These are phyloP conservation scores for Fusarium sp. DNA, from an alignment of 2,329 filamentous ascomycete species.

Conservation along the genomic window DNA sequence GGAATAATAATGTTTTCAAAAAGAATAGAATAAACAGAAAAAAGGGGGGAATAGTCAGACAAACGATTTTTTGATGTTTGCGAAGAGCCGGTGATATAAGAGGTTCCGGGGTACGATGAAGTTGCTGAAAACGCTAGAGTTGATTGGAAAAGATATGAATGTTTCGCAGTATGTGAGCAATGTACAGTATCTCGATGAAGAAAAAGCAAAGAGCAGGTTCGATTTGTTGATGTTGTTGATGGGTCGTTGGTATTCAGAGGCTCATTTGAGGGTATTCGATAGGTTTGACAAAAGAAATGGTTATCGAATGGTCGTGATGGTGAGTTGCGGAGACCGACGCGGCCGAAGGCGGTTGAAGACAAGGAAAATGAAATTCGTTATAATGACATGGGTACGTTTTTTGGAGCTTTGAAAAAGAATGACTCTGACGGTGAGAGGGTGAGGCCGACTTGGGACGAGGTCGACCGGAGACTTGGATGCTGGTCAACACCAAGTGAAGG, in stretches of 20 bases:
- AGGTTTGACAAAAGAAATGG: constrained; percentile 56
- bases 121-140: constrained; percentile 37
- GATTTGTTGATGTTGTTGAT: constrained; percentile 46
- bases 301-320: constrained; percentile 53
- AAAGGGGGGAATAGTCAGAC: constrained; percentile 51
- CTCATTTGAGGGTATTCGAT: constrained; percentile 57
- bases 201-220: constrained; percentile 43
- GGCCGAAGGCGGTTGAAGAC: constrained; percentile 50
- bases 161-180: constrained; percentile 47
- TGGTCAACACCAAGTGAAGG: constrained; percentile 28
- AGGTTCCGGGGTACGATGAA: constrained; percentile 19
- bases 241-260: constrained; percentile 57
- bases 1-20: constrained; percentile 33
- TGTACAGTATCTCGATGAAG: constrained; percentile 52
- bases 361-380: constrained; percentile 59
- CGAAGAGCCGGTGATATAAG: constrained; percentile 35
- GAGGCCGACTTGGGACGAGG: constrained; percentile 49
- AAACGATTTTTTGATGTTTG: constrained; percentile 45
- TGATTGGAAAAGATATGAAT: constrained; percentile 36
- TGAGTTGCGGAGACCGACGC: constrained; percentile 49
- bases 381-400: constrained; percentile 59
- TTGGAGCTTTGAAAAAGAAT: constrained; percentile 48
- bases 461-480: constrained; percentile 40
- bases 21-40: constrained; percentile 34
- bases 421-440: constrained; percentile 47